Percentiles rank a stretch among this genome's conserved stretches.
Evolutionary conservation across 23 red algal species (phyloP).

Genomic region (Gracilaria domingensis): DNA sequence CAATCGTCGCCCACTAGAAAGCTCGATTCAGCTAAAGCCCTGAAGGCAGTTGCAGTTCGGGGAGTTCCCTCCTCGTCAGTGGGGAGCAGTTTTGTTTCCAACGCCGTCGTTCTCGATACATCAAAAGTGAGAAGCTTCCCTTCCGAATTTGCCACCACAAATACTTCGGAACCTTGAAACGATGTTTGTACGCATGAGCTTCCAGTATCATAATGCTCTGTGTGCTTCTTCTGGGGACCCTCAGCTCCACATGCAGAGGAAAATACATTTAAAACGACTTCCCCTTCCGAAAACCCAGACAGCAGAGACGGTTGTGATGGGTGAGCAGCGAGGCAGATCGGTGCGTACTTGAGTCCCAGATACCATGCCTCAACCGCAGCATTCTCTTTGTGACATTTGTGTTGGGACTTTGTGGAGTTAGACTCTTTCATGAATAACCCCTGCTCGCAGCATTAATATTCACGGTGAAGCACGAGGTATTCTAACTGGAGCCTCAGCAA

Average conservation of each 20-base stretch:
- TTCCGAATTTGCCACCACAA: not conserved
- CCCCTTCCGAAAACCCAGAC: slow-evolving; percentile 3
- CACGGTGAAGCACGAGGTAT: no score
- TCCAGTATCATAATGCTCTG: not conserved
- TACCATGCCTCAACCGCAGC: not conserved
- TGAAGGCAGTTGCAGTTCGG: not conserved
- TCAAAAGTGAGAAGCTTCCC: slow-evolving; percentile 23
- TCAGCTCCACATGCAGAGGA: not conserved
- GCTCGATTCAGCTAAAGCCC: not conserved
- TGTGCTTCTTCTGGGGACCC: not conserved
- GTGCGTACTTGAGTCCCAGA: not conserved
- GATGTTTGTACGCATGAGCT: not conserved
- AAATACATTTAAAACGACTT: slow-evolving; percentile 1
- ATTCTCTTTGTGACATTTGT: not conserved
- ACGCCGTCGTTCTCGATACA: not conserved
- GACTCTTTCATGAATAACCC: not conserved
- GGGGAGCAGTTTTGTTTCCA: not conserved
- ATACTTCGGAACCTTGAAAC: not conserved
- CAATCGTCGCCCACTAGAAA: slow-evolving; percentile 35
- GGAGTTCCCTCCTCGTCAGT: not conserved
- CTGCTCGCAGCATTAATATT: not conserved
- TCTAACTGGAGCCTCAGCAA: no score
- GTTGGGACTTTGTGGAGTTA: not conserved
- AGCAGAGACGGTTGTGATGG: slow-evolving; percentile 4
- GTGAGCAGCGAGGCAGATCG: slow-evolving; percentile 18